Evolutionary conservation across 1,139 yeast species (phyloP).

Genomic region (Yamadazyma siamensis): DNA sequence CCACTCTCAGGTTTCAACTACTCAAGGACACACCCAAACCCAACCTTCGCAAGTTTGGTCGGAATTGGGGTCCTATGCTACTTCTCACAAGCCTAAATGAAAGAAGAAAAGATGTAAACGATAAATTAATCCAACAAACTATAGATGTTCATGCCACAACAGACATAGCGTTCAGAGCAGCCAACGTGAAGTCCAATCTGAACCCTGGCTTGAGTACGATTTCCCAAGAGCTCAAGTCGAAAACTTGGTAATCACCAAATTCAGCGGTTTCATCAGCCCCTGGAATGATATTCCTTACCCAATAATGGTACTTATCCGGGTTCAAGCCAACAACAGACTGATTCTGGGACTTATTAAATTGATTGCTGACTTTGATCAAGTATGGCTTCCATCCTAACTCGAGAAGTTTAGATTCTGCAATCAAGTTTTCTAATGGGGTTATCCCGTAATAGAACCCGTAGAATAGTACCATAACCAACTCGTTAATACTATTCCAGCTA

Average conservation of each 20-base stretch:
- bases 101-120: too few species aligned
- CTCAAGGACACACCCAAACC: too few species aligned
- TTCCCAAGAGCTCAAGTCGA: constrained; percentile 45
- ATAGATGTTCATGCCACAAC: too few species aligned
- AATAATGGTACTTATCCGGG: constrained; percentile 23
- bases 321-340: constrained; percentile 8
- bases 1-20: too few species aligned
- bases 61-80: too few species aligned
- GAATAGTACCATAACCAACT: constrained; percentile 48
- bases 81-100: too few species aligned
- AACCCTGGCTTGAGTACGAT: constrained; percentile 38
- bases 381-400: constrained; percentile 47
- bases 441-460: constrained; percentile 59
- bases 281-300: constrained; percentile 35
- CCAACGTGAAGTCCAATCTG: constrained; percentile 12
- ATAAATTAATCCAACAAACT: too few species aligned
- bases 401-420: constrained; percentile 41
- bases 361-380: constrained; percentile 12
- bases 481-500: constrained; percentile 21
- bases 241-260: constrained; percentile 43
- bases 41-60: too few species aligned
- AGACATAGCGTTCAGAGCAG: constrained; percentile 7
- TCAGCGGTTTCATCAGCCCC: constrained; percentile 17
- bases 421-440: constrained; percentile 47
- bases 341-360: constrained; percentile 5